These are phyloP conservation scores for Hanseniaspora uvarum DNA, from an alignment of 1,139 yeast genomes.

Conservation along the genomic window DNA sequence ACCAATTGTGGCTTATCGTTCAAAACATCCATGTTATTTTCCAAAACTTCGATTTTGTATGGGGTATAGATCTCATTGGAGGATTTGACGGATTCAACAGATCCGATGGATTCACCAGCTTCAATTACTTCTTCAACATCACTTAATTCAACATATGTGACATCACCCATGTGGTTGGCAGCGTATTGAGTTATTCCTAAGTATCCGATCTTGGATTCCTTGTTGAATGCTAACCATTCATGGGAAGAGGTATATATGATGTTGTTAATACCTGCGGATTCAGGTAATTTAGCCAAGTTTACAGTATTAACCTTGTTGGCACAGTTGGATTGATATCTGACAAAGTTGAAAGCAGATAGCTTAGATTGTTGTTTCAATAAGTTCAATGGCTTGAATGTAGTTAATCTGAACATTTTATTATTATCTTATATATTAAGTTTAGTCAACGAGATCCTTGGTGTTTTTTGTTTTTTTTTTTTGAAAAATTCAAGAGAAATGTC, in stretches of 20 bases:
- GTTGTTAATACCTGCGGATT: conserved; percentile 1
- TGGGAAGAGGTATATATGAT: conserved; percentile 79
- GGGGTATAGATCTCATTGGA: conserved; percentile 93
- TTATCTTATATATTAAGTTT: background rate
- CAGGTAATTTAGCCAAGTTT: conserved; percentile 13
- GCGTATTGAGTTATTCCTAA: conserved; percentile 93
- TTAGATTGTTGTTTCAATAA: conserved; percentile 6
- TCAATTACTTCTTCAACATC: conserved; percentile 58
- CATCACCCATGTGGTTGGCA: conserved; percentile 96
- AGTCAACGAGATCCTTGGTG: background rate
- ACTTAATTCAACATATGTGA: conserved; percentile 86
- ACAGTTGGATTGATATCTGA: conserved; percentile 15
- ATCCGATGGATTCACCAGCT: conserved; percentile 76
- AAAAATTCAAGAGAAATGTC: too few relatives aligned
- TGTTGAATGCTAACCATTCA: conserved; percentile 87
- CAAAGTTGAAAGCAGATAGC: background rate
- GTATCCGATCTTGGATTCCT: conserved; percentile 62
- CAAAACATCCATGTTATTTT: conserved; percentile 50
- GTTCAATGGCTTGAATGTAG: conserved; percentile 10
- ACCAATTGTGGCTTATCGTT: conserved; percentile 66
- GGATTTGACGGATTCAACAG: conserved; percentile 89
- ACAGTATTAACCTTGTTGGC: conserved; percentile 13
- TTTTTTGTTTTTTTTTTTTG: too few relatives aligned
- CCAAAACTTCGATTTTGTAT: conserved; percentile 64
- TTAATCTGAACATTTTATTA: conserved; percentile 12